Conservation (phyloP, 73 alveolate genomes). For the Diophrys sp. region DNA sequence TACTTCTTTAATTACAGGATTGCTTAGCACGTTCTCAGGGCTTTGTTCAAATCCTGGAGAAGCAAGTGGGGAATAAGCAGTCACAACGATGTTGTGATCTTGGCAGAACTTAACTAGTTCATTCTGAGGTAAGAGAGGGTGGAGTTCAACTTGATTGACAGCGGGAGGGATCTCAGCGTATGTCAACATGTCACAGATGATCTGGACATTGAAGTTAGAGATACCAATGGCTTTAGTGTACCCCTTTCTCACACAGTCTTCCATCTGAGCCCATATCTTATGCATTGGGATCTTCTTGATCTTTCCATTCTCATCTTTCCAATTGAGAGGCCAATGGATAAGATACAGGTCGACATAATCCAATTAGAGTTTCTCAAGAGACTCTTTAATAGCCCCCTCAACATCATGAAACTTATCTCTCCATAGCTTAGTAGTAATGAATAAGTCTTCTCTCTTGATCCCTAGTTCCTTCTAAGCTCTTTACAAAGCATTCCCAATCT, state of each 20-base stretch:
- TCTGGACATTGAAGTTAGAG: constrained; percentile 68
- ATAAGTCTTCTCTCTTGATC: constrained; percentile 75
- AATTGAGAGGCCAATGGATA: constrained; percentile 67
- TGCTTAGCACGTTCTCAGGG: constrained; percentile 2
- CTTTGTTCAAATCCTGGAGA: constrained; percentile 6
- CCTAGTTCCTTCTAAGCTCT: constrained; percentile 64
- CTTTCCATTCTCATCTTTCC: background rate
- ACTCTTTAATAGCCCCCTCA: constrained; percentile 41
- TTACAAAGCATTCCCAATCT: constrained; percentile 64
- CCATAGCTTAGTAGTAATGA: constrained; percentile 70
- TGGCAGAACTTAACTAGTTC: constrained; percentile 45
- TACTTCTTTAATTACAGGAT: constrained; percentile 1
- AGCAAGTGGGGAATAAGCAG: constrained; percentile 61
- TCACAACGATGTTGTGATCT: constrained; percentile 34
- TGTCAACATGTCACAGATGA: constrained; percentile 59
- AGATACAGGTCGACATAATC: constrained; percentile 71
- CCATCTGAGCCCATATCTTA: constrained; percentile 70
- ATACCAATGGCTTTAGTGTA: constrained; percentile 71
- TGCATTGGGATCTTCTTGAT: constrained; percentile 46
- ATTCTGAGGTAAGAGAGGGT: constrained; percentile 46
- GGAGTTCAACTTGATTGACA: constrained; percentile 74
- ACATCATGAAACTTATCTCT: constrained; percentile 44
- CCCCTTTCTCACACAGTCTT: constrained; percentile 58
- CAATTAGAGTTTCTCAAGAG: constrained; percentile 45
- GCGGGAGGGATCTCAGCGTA: constrained; percentile 68